Conservation (phyloP, 352 stramenopile genomes). For the Pythium monospermum region DNA sequence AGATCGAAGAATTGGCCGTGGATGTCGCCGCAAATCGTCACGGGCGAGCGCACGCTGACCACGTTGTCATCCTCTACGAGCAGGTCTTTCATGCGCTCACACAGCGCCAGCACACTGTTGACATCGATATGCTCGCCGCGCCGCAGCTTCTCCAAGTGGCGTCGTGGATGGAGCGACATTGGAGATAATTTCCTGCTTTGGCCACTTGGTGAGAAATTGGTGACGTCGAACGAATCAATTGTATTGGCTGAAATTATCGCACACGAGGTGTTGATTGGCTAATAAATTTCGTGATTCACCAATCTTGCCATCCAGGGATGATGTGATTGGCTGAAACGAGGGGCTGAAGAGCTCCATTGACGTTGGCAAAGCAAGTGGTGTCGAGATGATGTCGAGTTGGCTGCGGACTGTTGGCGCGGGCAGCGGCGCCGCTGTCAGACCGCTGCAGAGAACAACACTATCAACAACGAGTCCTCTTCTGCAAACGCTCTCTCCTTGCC, state of each 20-base stretch:
- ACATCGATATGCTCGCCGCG: constrained; percentile 83
- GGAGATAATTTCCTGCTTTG: background rate
- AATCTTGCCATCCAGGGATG: background rate
- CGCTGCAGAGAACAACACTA: too few species aligned
- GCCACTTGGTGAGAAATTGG: background rate
- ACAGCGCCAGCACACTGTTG: constrained; percentile 86
- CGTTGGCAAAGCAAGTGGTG: too few species aligned
- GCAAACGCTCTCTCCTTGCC: too few species aligned
- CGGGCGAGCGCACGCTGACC: constrained; percentile 73
- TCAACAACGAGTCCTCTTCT: too few species aligned
- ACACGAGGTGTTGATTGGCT: constrained; percentile 9
- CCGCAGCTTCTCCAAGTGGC: constrained; percentile 59
- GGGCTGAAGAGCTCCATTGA: too few species aligned
- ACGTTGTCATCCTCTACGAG: constrained; percentile 82
- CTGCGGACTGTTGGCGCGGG: too few species aligned
- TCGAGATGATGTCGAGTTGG: too few species aligned
- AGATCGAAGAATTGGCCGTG: constrained; percentile 89
- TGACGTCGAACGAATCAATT: background rate
- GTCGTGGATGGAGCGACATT: constrained; percentile 23
- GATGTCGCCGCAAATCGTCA: constrained; percentile 88
- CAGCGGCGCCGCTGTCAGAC: too few species aligned
- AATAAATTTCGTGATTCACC: too few species aligned
- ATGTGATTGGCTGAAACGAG: constrained; percentile 12
- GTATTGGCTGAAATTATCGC: constrained; percentile 14
- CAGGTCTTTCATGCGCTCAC: constrained; percentile 87